These are phyloP conservation scores for Alternaria atra DNA, from an alignment of 2,329 filamentous ascomycete species.

Conservation along the genomic window DNA sequence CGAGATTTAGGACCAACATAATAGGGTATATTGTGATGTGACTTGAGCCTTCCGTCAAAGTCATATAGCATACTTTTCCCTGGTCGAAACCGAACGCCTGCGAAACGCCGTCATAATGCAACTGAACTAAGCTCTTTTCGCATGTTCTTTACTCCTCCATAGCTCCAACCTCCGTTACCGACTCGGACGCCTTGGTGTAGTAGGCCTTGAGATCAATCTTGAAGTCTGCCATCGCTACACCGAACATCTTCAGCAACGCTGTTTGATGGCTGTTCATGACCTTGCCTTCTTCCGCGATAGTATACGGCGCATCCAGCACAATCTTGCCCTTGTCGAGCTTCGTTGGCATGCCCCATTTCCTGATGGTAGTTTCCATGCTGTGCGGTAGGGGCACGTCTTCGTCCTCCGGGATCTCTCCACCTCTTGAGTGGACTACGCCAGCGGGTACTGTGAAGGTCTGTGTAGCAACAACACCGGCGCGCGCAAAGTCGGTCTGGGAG, in stretches of 20 bases:
- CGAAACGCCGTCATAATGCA: conserved; percentile 39
- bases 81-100: conserved; percentile 29
- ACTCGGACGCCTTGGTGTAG: conserved; percentile 43
- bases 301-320: conserved; percentile 75
- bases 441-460: conserved; percentile 82
- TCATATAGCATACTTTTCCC: conserved; percentile 29
- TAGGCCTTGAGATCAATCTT: conserved; percentile 79
- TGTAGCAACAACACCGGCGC: conserved; percentile 79
- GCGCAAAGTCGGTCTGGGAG: conserved; percentile 85
- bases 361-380: conserved; percentile 87
- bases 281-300: conserved; percentile 85
- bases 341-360: conserved; percentile 89
- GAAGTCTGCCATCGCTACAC: conserved; percentile 90
- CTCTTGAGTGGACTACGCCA: conserved; percentile 80
- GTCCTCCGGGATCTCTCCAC: conserved; percentile 79
- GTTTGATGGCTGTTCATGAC: conserved; percentile 91
- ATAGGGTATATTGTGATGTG: conserved; percentile 41
- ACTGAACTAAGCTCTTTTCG: conserved; percentile 3
- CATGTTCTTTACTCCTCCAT: conserved; percentile 53
- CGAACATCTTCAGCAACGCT: conserved; percentile 91
- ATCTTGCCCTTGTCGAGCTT: conserved; percentile 89
- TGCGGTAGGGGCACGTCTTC: conserved; percentile 89
- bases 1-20: conserved; percentile 14
- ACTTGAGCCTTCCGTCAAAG: conserved; percentile 17
- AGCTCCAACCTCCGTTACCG: conserved; percentile 62